These are phyloP conservation scores for Geosmithia morbida DNA, from an alignment of 2,329 filamentous ascomycete genomes.

Conservation along the genomic window DNA sequence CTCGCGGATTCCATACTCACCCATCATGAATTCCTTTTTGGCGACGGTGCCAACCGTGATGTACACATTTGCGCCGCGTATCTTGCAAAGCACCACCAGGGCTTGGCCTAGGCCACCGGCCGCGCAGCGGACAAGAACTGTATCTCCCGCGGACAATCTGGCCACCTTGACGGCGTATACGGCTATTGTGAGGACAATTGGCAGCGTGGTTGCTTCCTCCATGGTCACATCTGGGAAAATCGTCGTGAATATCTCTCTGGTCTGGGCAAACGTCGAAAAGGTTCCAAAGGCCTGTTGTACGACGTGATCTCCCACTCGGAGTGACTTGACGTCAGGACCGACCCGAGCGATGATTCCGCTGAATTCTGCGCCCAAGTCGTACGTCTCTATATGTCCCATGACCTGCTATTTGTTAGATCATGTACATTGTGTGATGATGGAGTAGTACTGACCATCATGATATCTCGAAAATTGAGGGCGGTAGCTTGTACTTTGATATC, in stretches of 20 bases:
- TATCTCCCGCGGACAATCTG: slow-evolving; percentile 15
- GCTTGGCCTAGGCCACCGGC: slow-evolving; percentile 13
- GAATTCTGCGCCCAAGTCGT: slow-evolving; percentile 18
- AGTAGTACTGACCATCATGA: slow-evolving; percentile 10
- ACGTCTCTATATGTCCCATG: slow-evolving; percentile 16
- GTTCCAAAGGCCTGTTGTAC: slow-evolving; percentile 9
- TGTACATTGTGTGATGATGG: background rate
- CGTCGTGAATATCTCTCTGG: background rate
- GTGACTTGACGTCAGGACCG: slow-evolving; percentile 6
- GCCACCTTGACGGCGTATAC: slow-evolving; percentile 3
- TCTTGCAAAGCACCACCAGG: slow-evolving; percentile 9
- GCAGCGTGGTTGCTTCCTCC: slow-evolving; percentile 12
- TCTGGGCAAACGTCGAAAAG: slow-evolving; percentile 9
- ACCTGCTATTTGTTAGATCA: slow-evolving; percentile 4
- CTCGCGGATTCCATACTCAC: slow-evolving; percentile 13
- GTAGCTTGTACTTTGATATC: slow-evolving; percentile 5
- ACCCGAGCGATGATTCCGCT: slow-evolving; percentile 7
- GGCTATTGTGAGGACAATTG: slow-evolving; percentile 3
- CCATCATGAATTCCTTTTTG: slow-evolving; percentile 13
- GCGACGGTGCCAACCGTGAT: slow-evolving; percentile 12
- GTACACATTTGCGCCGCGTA: slow-evolving; percentile 9
- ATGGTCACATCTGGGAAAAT: slow-evolving; percentile 3
- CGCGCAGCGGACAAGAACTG: slow-evolving; percentile 14
- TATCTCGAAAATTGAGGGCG: slow-evolving; percentile 13
- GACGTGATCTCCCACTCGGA: slow-evolving; percentile 8